Base-by-base conservation (phyloP, 495 filamentous ascomycete species). In the Neohortaea acidophila region DNA sequence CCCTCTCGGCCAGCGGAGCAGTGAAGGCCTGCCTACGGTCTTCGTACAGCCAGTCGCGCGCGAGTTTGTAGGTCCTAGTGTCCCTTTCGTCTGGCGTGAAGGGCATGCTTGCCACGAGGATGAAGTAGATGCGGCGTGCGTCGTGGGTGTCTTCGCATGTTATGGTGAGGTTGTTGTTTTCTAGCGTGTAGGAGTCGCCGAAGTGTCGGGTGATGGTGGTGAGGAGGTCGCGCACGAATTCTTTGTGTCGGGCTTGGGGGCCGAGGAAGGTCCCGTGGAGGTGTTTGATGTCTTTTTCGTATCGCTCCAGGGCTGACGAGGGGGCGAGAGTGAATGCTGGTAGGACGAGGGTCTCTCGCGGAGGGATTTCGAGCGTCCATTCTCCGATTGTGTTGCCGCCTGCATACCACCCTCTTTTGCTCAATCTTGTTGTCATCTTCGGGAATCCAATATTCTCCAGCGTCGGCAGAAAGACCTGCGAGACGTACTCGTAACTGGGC, bases 401-500 rank as follows among this genome's bases (percentile, higher is more conserved):
- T 1, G 59, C 58, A 32, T 64, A 65, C 82, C 82, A 89, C n/a
- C 77, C 77, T 11, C 81, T 66, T 22, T 53, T 62, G 22, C 69
- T 57, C 3, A 86, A 59, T 21, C 54, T 58, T 4, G 75, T 55
- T 9, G 65, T 60, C 19, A 86, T 62, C 2, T 39, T 45, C 10
- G 74, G 66, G 15, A 81, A 63, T 33, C 79, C 80, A 9, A 79
- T 57, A 36, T 56, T 64, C 22, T 68, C 56, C n/a, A 89, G 67
- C 20, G 70, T 69, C 0, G 82, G 84, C 2, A 78, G 56, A 9
- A 92, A 61, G 0, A 91, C 81, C 48, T 86, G 80, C 26, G 69
- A 56, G 0, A 83, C 53, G 51, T 91, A 91, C 50, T 91, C 83
- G 58, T 68, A 78, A 3, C 75, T 82, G 20, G 73, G 75, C 0